These are phyloP conservation scores for Pleurotus eryngii DNA, from an alignment of 768 basidiomycete genomes.

Conservation along the genomic window DNA sequence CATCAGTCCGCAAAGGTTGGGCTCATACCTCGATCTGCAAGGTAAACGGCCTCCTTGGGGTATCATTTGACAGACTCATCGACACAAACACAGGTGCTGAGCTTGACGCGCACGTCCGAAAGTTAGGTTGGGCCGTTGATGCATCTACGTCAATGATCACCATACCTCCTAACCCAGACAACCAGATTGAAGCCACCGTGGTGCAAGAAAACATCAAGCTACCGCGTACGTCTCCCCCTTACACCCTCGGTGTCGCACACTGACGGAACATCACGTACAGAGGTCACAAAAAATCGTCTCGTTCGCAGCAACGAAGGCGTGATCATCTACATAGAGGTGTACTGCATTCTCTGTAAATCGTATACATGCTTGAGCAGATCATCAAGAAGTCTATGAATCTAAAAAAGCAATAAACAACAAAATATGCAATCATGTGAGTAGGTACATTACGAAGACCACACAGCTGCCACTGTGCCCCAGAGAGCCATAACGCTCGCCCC, in stretches of 20 bases:
- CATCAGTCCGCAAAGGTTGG: conserved; percentile 64
- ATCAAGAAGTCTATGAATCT: background rate
- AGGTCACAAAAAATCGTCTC: conserved; percentile 76
- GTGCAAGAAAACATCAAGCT: conserved; percentile 82
- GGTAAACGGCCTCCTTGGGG: conserved; percentile 33
- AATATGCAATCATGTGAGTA: too few species aligned
- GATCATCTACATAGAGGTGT: conserved; percentile 9
- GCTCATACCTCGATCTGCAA: conserved; percentile 65
- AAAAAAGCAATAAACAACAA: too few species aligned
- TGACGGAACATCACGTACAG: conserved; percentile 30
- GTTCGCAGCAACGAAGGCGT: conserved; percentile 58
- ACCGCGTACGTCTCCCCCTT: conserved; percentile 54
- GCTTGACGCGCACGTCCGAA: conserved; percentile 56
- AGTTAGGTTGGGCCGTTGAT: conserved; percentile 67
- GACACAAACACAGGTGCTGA: conserved; percentile 40
- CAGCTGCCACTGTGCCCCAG: conserved; percentile 74
- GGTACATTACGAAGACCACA: conserved; percentile 32
- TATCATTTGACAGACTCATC: background rate
- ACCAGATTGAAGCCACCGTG: conserved; percentile 82
- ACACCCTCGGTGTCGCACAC: background rate
- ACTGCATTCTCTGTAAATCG: conserved; percentile 1
- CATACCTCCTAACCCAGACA: conserved; percentile 82
- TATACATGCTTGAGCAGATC: background rate
- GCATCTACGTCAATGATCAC: conserved; percentile 50
- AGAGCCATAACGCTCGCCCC: conserved; percentile 61